Percentiles rank a stretch among this genome's conserved stretches.
Evolutionary conservation across 176 grass and related monocot genomes (phyloP).

Genomic region (Canna indica): DNA sequence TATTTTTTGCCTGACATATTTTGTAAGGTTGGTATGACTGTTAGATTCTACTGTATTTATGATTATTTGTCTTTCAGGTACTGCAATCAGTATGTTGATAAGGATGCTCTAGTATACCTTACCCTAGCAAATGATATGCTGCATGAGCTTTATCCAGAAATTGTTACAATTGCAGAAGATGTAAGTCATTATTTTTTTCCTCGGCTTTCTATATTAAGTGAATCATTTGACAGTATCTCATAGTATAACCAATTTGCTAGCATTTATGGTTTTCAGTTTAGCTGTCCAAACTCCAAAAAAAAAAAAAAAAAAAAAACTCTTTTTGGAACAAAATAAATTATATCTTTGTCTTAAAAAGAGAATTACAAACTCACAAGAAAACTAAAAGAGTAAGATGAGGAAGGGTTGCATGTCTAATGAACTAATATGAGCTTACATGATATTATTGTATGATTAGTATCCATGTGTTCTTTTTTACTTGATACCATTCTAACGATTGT

Average conservation of each 20-base stretch:
- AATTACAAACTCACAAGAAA: too few species aligned
- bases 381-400: background rate
- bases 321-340: background rate
- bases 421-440: background rate
- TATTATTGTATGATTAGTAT: too few species aligned
- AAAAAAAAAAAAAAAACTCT: background rate
- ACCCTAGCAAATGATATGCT: slow-evolving; percentile 96
- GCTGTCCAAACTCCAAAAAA: background rate
- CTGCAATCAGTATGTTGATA: slow-evolving; percentile 87
- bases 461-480: background rate
- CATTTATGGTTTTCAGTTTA: background rate
- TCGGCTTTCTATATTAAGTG: background rate
- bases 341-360: too few species aligned
- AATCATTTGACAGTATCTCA: background rate
- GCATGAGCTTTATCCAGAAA: slow-evolving; percentile 89
- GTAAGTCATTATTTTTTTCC: slow-evolving; percentile 28
- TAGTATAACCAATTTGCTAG: background rate
- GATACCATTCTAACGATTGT: too few species aligned
- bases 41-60: background rate
- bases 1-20: background rate
- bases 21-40: background rate
- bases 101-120: slow-evolving; percentile 78
- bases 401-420: background rate
- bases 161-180: slow-evolving; percentile 95
- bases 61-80: slow-evolving; percentile 37